Conservation (phyloP, 176 grass and related monocot species). For the Eragrostis curvula region DNA sequence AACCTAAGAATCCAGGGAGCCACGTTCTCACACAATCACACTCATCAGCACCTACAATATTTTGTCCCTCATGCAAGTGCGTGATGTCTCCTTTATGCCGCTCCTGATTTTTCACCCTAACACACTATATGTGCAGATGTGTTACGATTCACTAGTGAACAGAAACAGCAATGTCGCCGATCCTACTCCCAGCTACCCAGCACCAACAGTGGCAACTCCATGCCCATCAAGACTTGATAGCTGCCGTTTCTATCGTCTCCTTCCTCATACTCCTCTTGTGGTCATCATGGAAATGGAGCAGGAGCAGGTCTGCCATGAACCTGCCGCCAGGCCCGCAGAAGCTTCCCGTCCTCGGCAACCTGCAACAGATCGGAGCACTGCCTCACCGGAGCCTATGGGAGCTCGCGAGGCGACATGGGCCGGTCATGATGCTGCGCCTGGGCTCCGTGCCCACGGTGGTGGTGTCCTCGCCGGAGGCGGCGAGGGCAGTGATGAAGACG, state of each 20-base stretch:
- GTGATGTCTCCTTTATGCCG: too few species aligned
- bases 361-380: conserved; percentile 50
- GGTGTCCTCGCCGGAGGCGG: conserved; percentile 51
- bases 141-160: too few species aligned
- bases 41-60: too few species aligned
- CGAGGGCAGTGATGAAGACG: conserved; percentile 45
- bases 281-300: neutral
- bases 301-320: neutral
- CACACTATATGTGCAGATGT: too few species aligned
- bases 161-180: too few species aligned
- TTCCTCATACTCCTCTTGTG: neutral
- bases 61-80: too few species aligned
- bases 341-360: conserved; percentile 49
- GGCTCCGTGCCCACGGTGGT: conserved; percentile 50
- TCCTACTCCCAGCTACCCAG: neutral
- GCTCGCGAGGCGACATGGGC: conserved; percentile 41
- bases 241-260: neutral
- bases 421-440: conserved; percentile 55
- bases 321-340: conserved; percentile 48
- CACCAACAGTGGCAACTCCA: neutral
- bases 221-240: neutral
- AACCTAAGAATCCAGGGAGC: too few species aligned
- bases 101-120: too few species aligned
- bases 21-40: too few species aligned
- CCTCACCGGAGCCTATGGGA: conserved; percentile 47